A percentile compares a stretch with the other conserved stretches of the same genome.
phyloP scores from a whole-genome alignment of 2,329 filamentous ascomycete species.

The Cordyceps tenuipes region DNA sequence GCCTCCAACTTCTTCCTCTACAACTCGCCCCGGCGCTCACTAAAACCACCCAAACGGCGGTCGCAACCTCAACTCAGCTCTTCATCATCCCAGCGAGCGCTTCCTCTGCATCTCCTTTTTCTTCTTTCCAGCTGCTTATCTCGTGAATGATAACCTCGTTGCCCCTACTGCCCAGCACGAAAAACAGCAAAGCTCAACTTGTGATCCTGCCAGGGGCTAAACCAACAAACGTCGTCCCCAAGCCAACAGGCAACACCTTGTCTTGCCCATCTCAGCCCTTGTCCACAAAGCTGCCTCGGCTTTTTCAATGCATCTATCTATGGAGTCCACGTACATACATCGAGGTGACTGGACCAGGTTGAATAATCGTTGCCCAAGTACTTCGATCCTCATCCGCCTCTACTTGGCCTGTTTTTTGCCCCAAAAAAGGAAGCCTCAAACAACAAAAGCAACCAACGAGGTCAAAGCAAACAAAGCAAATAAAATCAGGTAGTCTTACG shows the following conservation, averaged over 20 bases:
- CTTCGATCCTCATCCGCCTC: neutral
- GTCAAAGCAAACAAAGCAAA: neutral
- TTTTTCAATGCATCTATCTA: neutral
- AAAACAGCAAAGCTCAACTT: neutral
- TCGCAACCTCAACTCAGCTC: too few relatives aligned
- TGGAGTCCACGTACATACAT: neutral
- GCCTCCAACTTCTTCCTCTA: too few relatives aligned
- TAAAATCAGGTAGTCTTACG: neutral
- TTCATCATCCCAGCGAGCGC: too few relatives aligned
- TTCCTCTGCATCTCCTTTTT: too few relatives aligned
- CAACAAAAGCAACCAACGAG: neutral
- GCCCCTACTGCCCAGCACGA: too few relatives aligned
- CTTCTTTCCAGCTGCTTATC: neutral
- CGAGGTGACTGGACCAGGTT: neutral
- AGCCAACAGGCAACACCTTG: neutral
- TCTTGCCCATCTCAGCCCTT: neutral
- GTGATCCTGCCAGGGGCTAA: neutral
- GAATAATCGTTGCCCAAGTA: neutral
- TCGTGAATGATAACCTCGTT: neutral
- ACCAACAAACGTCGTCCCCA: neutral
- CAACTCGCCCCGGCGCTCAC: too few relatives aligned
- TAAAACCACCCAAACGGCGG: too few relatives aligned
- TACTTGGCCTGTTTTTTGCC: neutral
- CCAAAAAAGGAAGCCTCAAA: neutral
- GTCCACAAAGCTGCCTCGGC: neutral